These are phyloP conservation scores for Prinsepia uniflora DNA, from an alignment of 306 rosid genomes.

Conservation along the genomic window DNA sequence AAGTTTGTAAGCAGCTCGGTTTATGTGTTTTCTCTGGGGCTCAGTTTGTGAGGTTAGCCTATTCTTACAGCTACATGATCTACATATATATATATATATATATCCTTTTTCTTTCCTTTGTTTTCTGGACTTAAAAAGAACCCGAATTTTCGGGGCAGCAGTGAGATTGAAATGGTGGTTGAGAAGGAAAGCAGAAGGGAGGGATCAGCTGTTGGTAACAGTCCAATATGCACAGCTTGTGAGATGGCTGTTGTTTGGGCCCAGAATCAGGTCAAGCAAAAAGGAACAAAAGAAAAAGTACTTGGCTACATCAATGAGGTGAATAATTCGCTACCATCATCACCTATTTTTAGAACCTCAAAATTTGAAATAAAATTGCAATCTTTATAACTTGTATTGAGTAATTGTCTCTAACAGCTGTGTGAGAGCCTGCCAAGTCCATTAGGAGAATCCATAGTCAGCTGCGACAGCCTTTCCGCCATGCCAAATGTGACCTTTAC, in stretches of 20 bases:
- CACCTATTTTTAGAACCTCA: conserved; percentile 5
- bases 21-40: conserved; percentile 40
- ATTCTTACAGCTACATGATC: not conserved
- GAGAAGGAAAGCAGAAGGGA: conserved; percentile 36
- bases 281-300: conserved; percentile 55
- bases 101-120: not conserved
- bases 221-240: conserved; percentile 58
- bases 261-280: conserved; percentile 62
- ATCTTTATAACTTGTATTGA: conserved; percentile 11
- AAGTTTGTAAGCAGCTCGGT: conserved; percentile 60
- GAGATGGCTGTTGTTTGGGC: conserved; percentile 76
- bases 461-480: conserved; percentile 48
- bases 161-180: conserved; percentile 62
- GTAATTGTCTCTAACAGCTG: conserved; percentile 34
- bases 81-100: too few relatives aligned
- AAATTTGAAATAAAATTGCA: not conserved
- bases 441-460: conserved; percentile 56
- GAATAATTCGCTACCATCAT: conserved; percentile 10
- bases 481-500: conserved; percentile 75
- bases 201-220: conserved; percentile 32
- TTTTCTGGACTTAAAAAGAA: not conserved
- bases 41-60: conserved; percentile 46
- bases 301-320: conserved; percentile 61
- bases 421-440: conserved; percentile 85
- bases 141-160: conserved; percentile 32